These are phyloP conservation scores for Cyberlindnera euphorbiiphila DNA, from an alignment of 805 yeast species.

Conservation along the genomic window DNA sequence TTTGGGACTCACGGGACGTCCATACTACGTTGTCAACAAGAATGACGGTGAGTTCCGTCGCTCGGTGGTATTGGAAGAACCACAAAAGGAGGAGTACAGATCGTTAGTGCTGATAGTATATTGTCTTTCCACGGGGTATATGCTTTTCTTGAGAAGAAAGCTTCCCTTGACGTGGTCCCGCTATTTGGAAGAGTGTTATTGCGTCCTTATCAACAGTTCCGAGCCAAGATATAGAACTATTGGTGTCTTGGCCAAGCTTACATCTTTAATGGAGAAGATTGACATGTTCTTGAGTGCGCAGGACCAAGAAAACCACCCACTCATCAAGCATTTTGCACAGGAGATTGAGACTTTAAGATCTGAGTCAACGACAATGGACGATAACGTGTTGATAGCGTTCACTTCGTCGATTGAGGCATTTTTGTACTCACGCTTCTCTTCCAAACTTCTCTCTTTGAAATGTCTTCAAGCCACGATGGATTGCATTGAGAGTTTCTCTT, in stretches of 20 bases:
- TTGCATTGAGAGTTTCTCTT: slow-evolving; percentile 18
- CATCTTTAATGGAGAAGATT: slow-evolving; percentile 57
- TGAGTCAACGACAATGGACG: slow-evolving; percentile 11
- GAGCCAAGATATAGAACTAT: slow-evolving; percentile 36
- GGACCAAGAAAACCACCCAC: slow-evolving; percentile 18
- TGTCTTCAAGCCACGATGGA: slow-evolving; percentile 23
- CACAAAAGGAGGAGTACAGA: slow-evolving; percentile 43
- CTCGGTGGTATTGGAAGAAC: slow-evolving; percentile 36
- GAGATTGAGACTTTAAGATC: slow-evolving; percentile 17
- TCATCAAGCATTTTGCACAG: slow-evolving; percentile 16
- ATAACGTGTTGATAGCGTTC: slow-evolving; percentile 19
- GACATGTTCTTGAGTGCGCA: slow-evolving; percentile 16
- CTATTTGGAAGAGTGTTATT: slow-evolving; percentile 59
- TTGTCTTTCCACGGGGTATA: slow-evolving; percentile 56
- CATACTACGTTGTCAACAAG: slow-evolving; percentile 39
- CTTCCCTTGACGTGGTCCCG: slow-evolving; percentile 58
- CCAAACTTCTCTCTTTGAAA: slow-evolving; percentile 17
- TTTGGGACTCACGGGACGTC: slow-evolving; percentile 62
- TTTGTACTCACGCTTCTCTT: slow-evolving; percentile 22
- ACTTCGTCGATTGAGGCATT: slow-evolving; percentile 25
- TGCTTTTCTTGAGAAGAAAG: slow-evolving; percentile 62
- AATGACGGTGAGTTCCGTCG: slow-evolving; percentile 39
- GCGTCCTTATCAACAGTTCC: slow-evolving; percentile 37
- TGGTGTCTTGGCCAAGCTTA: slow-evolving; percentile 56
- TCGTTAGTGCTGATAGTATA: slow-evolving; percentile 56